Evolutionary conservation across 768 basidiomycete genomes (phyloP).

Genomic region (Boletus pseudo-olivaceus): DNA sequence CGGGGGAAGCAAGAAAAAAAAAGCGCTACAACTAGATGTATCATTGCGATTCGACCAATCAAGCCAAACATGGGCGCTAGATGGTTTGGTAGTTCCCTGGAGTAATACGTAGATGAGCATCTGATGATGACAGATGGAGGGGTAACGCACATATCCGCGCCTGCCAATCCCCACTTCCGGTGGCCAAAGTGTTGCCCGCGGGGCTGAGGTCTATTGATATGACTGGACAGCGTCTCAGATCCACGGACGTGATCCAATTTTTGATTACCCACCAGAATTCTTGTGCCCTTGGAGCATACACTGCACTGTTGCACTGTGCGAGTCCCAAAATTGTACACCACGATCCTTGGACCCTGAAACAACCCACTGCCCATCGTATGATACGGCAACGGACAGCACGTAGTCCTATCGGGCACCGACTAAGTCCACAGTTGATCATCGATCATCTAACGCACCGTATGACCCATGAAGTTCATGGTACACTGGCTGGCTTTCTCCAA

Average conservation of each 20-base stretch:
- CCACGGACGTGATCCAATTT: neutral
- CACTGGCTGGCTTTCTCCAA: slow-evolving; percentile 52
- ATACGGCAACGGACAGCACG: slow-evolving; percentile 73
- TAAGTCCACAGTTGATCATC: neutral
- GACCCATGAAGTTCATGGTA: slow-evolving; percentile 84
- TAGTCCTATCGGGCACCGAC: slow-evolving; percentile 47
- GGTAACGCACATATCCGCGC: slow-evolving; percentile 60
- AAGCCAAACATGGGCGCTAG: slow-evolving; percentile 11
- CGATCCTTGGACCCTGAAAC: slow-evolving; percentile 96
- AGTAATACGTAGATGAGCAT: slow-evolving; percentile 4
- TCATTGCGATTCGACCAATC: slow-evolving; percentile 8
- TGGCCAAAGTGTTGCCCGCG: slow-evolving; percentile 58
- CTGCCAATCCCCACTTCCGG: slow-evolving; percentile 69
- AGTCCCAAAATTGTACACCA: slow-evolving; percentile 93
- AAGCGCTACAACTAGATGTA: slow-evolving; percentile 25
- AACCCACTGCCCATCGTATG: slow-evolving; percentile 91
- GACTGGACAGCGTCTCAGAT: slow-evolving; percentile 37
- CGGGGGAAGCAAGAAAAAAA: slow-evolving; percentile 27
- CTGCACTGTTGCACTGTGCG: slow-evolving; percentile 74
- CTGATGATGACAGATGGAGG: neutral
- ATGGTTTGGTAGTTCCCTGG: slow-evolving; percentile 32
- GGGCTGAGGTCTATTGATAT: slow-evolving; percentile 71
- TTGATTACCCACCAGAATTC: slow-evolving; percentile 54
- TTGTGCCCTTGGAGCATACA: slow-evolving; percentile 84
- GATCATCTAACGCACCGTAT: slow-evolving; percentile 56